Conservation (phyloP, 306 rosid genomes). For the Cucumis sativus region DNA sequence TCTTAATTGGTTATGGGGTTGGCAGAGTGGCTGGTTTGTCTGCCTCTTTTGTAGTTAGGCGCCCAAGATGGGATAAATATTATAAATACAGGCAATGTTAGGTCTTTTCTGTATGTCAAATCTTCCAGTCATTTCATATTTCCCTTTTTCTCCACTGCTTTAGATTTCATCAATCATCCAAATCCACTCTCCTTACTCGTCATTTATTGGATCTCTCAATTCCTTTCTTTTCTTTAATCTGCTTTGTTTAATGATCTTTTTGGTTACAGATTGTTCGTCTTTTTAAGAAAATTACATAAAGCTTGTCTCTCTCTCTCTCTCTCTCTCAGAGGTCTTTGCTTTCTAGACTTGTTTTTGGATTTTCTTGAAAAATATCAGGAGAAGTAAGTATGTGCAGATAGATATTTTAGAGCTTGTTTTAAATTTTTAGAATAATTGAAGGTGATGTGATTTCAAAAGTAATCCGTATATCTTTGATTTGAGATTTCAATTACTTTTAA, state of each 20-base stretch:
- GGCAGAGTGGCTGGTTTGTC: constrained; percentile 2
- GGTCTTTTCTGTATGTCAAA: constrained; percentile 12
- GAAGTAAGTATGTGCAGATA: not conserved
- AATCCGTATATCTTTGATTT: not conserved
- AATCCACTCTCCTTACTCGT: not conserved
- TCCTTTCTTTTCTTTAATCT: not conserved
- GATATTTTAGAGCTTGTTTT: not conserved
- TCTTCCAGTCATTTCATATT: constrained; percentile 4
- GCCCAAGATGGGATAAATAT: not conserved
- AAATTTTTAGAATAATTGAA: not conserved
- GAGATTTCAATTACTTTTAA: not conserved
- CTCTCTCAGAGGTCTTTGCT: not conserved
- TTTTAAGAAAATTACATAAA: not conserved
- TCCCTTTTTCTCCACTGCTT: constrained; percentile 15
- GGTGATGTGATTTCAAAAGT: not conserved
- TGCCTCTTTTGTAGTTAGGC: not conserved
- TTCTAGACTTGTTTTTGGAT: not conserved
- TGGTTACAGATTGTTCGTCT: not conserved
- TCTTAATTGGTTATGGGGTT: not conserved
- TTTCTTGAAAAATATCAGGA: not conserved
- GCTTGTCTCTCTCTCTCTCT: not conserved
- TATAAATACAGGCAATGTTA: constrained; percentile 1
- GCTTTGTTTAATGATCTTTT: not conserved
- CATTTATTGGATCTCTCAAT: not conserved
- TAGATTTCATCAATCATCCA: constrained; percentile 14